These are phyloP conservation scores for Rhizophora apiculata DNA, from an alignment of 345 rosid genomes.

Conservation along the genomic window DNA sequence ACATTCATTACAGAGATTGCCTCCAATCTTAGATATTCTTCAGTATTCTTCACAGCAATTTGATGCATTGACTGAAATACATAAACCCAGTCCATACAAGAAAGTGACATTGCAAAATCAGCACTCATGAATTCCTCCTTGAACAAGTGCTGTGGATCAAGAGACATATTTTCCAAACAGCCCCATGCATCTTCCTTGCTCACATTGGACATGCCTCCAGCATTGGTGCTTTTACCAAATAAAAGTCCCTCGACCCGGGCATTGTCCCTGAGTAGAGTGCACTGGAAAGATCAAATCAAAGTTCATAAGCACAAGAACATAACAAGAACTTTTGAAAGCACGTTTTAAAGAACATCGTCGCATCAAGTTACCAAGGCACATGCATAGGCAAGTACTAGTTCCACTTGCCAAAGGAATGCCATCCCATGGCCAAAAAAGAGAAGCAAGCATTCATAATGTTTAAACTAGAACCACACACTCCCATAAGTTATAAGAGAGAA, in stretches of 20 bases:
- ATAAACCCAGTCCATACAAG: constrained; percentile 55
- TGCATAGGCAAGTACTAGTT: not conserved
- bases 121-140: constrained; percentile 23
- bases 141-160: constrained; percentile 30
- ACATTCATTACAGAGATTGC: constrained; percentile 76
- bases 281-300: constrained; percentile 86
- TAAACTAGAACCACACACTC: not conserved
- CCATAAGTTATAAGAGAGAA: too few relatives aligned
- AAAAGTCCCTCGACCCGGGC: constrained; percentile 43
- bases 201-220: constrained; percentile 19
- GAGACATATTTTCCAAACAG: constrained; percentile 14
- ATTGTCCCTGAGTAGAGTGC: constrained; percentile 91
- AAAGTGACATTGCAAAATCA: constrained; percentile 25
- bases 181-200: constrained; percentile 21
- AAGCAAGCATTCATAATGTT: not conserved
- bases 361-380: not conserved
- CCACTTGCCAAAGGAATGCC: not conserved
- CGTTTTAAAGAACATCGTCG: not conserved
- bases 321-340: not conserved
- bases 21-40: constrained; percentile 56
- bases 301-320: constrained; percentile 58
- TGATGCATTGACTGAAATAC: constrained; percentile 50
- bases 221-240: constrained; percentile 27
- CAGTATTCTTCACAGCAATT: constrained; percentile 43
- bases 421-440: not conserved